phyloP scores from a whole-genome alignment of 768 basidiomycete species.

The Dioszegia aurantiaca region DNA sequence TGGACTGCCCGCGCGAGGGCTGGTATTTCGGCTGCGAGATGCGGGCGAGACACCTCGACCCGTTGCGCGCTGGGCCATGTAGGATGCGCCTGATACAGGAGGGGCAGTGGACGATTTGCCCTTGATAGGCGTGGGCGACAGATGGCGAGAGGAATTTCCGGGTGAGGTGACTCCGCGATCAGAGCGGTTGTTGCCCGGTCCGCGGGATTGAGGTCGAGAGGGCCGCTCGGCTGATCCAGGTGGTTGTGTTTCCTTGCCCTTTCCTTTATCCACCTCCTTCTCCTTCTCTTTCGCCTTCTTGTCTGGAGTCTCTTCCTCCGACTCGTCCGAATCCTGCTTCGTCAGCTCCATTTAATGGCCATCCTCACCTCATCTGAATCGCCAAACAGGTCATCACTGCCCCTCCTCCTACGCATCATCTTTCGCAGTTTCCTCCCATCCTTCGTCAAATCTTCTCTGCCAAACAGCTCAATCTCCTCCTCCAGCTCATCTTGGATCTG shows the following conservation, averaged over 20 bases:
- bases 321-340: constrained; percentile 17
- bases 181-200: constrained; percentile 14
- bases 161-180: constrained; percentile 31
- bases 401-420: constrained; percentile 37
- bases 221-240: constrained; percentile 16
- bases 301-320: constrained; percentile 12
- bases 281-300: constrained; percentile 29
- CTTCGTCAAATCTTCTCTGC: constrained; percentile 24
- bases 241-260: constrained; percentile 10
- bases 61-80: constrained; percentile 39
- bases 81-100: constrained; percentile 38
- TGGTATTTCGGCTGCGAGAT: constrained; percentile 19
- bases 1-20: constrained; percentile 27
- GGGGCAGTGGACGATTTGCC: constrained; percentile 40
- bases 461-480: constrained; percentile 35
- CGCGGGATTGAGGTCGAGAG: constrained; percentile 28
- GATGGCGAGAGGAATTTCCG: constrained; percentile 10
- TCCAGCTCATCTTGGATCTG: constrained; percentile 34
- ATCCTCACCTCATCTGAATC: constrained; percentile 26
- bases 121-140: constrained; percentile 19
- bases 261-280: constrained; percentile 20
- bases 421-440: constrained; percentile 40
- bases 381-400: constrained; percentile 25
- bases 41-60: constrained; percentile 29
- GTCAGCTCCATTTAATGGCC: no score